A percentile compares a stretch with the other conserved stretches of the same genome.
phyloP scores from a whole-genome alignment of 1,139 yeast genomes.

The Sugiyamaella neomexicana region DNA sequence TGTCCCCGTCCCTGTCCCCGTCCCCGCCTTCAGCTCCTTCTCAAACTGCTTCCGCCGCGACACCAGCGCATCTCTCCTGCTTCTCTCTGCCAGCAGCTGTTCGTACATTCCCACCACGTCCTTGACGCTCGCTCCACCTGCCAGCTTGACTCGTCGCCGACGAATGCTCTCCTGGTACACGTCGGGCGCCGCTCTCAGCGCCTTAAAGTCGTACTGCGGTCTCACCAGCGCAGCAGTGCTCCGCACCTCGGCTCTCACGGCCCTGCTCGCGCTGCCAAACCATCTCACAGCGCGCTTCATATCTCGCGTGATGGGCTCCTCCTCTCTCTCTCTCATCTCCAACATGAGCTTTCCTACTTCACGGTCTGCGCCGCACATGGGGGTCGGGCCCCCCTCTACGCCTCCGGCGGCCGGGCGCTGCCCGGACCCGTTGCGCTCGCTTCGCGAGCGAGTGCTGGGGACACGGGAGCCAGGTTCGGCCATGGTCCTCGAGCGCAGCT shows the following conservation, averaged over 20 bases:
- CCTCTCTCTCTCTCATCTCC: not conserved
- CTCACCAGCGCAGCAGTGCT: slow-evolving; percentile 27
- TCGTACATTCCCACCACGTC: slow-evolving; percentile 37
- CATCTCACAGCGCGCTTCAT: slow-evolving; percentile 7
- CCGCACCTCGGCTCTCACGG: slow-evolving; percentile 4
- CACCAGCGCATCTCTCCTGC: slow-evolving; percentile 31
- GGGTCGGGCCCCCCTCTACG: not conserved
- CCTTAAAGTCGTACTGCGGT: slow-evolving; percentile 54
- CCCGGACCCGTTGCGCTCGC: no score
- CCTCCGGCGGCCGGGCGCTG: not conserved
- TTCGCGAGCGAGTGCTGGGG: no score
- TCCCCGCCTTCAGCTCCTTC: slow-evolving; percentile 18
- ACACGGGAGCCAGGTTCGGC: no score
- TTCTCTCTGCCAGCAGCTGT: slow-evolving; percentile 28
- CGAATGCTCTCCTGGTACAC: slow-evolving; percentile 49
- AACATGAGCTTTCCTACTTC: not conserved
- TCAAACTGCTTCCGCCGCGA: slow-evolving; percentile 33
- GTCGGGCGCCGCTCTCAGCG: slow-evolving; percentile 45
- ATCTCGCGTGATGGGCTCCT: not conserved
- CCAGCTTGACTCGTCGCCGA: slow-evolving; percentile 46
- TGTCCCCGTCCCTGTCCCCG: slow-evolving; percentile 23
- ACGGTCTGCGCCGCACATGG: not conserved
- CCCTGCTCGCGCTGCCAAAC: not conserved
- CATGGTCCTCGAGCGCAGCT: no score
- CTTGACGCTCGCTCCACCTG: slow-evolving; percentile 40